Conservation (phyloP, 106 monocot genomes). For the Dioscorea alata region DNA sequence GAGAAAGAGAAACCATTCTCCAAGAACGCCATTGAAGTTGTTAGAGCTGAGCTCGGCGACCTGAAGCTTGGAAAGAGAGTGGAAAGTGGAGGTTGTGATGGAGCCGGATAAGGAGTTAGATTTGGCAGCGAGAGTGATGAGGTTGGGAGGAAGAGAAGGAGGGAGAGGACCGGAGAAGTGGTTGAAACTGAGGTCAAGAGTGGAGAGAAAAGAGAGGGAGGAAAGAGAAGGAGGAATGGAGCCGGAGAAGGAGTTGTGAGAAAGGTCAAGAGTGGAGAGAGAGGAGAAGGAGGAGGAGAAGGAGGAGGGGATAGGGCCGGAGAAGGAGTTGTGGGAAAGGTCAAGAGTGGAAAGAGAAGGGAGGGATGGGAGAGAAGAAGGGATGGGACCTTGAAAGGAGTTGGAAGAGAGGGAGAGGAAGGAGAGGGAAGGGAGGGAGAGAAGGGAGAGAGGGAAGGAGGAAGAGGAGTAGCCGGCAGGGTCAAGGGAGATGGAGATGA, state of each 20-base stretch:
- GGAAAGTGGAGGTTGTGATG: conserved; percentile 22
- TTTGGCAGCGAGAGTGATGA: conserved; percentile 35
- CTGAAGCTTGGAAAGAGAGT: conserved; percentile 21
- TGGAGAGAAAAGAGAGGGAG: conserved; percentile 10
- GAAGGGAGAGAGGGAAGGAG: conserved; percentile 30
- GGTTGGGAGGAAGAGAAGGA: conserved; percentile 28
- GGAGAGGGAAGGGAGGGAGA: conserved; percentile 36
- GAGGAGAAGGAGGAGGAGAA: conserved; percentile 17
- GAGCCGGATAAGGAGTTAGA: conserved; percentile 33
- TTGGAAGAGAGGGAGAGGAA: conserved; percentile 45
- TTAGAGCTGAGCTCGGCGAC: conserved; percentile 48
- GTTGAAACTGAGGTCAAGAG: conserved; percentile 51
- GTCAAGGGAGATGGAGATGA: conserved; percentile 11
- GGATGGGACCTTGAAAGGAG: conserved; percentile 36
- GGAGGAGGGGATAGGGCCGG: conserved; percentile 22
- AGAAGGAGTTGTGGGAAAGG: conserved; percentile 39
- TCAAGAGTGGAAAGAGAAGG: conserved; percentile 24
- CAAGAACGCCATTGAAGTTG: conserved; percentile 29
- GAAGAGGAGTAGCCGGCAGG: conserved; percentile 49
- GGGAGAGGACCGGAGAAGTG: conserved; percentile 26
- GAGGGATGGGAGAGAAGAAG: conserved; percentile 18
- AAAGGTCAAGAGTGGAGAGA: conserved; percentile 30
- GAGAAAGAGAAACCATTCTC: conserved; percentile 49
- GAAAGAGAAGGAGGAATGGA: conserved; percentile 16
- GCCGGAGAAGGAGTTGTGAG: conserved; percentile 35